Conservation (phyloP, 2,329 filamentous ascomycete genomes). For the Teratosphaeria zuluensis region DNA sequence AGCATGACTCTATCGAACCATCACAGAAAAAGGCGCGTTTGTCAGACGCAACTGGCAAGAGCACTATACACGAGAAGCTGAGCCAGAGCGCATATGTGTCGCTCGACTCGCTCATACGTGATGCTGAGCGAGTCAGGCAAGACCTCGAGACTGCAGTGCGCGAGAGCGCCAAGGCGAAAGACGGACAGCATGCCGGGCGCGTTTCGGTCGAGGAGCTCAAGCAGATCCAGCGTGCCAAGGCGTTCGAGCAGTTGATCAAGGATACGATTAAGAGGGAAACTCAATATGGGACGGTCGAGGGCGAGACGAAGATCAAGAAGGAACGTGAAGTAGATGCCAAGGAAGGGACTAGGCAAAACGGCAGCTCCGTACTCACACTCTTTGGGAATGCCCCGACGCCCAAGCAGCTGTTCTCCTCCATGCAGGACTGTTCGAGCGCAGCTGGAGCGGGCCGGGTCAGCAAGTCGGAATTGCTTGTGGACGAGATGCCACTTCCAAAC, state of each 20-base stretch:
- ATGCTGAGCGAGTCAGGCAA: conserved; percentile 32
- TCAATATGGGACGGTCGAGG: conserved; percentile 7
- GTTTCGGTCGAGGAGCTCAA: conserved; percentile 29
- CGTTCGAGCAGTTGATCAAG: conserved; percentile 19
- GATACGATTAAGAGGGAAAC: conserved; percentile 21
- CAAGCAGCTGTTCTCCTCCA: conserved; percentile 76
- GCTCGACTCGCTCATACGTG: conserved; percentile 32
- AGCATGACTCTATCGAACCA: conserved; percentile 30
- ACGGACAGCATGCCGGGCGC: conserved; percentile 12
- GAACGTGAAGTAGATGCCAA: neutral
- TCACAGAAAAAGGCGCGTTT: conserved; percentile 38
- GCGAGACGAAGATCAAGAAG: conserved; percentile 6
- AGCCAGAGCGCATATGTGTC: conserved; percentile 30
- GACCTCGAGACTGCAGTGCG: conserved; percentile 28
- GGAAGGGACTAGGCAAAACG: conserved; percentile 22
- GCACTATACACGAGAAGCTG: conserved; percentile 31
- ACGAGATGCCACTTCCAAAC: conserved; percentile 59
- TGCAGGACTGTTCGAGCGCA: conserved; percentile 39
- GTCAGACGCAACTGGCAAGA: conserved; percentile 21
- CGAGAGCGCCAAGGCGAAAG: conserved; percentile 15
- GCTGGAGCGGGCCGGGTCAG: conserved; percentile 7
- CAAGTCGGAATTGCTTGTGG: conserved; percentile 35
- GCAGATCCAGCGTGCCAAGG: conserved; percentile 22
- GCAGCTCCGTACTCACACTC: conserved; percentile 59
- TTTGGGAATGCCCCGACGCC: conserved; percentile 65